These are phyloP conservation scores for Talaromyces pinophilus DNA, from an alignment of 2,329 filamentous ascomycete genomes.

Conservation along the genomic window DNA sequence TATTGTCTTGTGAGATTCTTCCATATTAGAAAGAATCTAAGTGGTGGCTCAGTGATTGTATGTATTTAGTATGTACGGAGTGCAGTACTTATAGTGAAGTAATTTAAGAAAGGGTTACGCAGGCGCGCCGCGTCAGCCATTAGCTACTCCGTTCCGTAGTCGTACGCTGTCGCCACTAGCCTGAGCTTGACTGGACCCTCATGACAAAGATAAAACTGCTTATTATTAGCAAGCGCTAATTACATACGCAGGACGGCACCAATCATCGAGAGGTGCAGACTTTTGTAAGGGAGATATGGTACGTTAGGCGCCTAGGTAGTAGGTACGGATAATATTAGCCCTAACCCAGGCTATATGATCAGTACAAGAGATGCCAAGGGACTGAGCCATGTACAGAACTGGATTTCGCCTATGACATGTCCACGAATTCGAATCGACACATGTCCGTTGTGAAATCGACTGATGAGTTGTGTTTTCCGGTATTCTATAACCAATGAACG, in stretches of 20 bases:
- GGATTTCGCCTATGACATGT: background rate
- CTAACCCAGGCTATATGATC: background rate
- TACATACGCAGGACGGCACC: background rate
- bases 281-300: background rate
- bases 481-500: background rate
- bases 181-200: background rate
- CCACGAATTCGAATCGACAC: background rate
- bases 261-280: background rate
- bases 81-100: background rate
- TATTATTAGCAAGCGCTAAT: background rate
- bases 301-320: background rate
- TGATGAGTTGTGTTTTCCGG: background rate
- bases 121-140: slow-evolving; percentile 4
- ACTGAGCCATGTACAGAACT: background rate
- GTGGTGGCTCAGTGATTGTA: background rate
- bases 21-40: background rate
- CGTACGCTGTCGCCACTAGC: background rate
- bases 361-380: background rate
- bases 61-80: background rate
- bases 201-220: background rate
- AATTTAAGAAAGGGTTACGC: slow-evolving; percentile 1
- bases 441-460: background rate
- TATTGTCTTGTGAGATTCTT: background rate
- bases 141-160: background rate
- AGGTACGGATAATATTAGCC: background rate